These are phyloP conservation scores for Massarina eburnea DNA, from an alignment of 2,329 filamentous ascomycete species.

Conservation along the genomic window DNA sequence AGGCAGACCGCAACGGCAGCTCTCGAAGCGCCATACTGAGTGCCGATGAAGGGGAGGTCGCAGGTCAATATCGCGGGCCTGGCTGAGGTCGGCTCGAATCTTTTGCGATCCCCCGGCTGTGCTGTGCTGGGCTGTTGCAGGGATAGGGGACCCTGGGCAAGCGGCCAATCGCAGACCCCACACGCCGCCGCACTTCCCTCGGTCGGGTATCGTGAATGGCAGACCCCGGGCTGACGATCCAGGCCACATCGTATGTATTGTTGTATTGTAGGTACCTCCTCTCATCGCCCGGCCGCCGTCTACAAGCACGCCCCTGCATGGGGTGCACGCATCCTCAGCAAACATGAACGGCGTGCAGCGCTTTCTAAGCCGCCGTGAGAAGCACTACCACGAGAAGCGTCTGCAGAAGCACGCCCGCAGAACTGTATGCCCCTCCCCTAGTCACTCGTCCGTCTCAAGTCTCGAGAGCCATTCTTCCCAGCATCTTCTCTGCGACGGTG, in stretches of 20 bases:
- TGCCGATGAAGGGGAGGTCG: slow-evolving; percentile 16
- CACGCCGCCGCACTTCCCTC: slow-evolving; percentile 6
- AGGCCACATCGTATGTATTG: too few species aligned
- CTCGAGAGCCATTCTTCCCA: slow-evolving; percentile 9
- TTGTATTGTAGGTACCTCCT: too few species aligned
- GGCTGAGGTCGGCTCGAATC: slow-evolving; percentile 5
- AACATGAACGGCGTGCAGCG: slow-evolving; percentile 59
- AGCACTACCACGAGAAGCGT: slow-evolving; percentile 44
- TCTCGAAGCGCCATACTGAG: slow-evolving; percentile 41
- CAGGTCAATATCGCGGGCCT: neutral
- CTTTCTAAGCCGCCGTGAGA: slow-evolving; percentile 72
- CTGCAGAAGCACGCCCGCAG: slow-evolving; percentile 31
- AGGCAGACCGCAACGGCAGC: slow-evolving; percentile 34
- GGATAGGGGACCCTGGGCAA: neutral
- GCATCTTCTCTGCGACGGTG: slow-evolving; percentile 13
- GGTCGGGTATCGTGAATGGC: neutral
- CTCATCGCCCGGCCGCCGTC: slow-evolving; percentile 10
- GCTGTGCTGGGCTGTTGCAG: slow-evolving; percentile 1
- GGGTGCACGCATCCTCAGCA: slow-evolving; percentile 10
- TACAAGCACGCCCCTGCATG: slow-evolving; percentile 19
- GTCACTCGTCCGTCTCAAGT: neutral
- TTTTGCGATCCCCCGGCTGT: slow-evolving; percentile 1
- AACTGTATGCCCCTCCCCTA: slow-evolving; percentile 34
- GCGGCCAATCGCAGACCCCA: slow-evolving; percentile 12
- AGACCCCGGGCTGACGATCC: neutral